phyloP scores from a whole-genome alignment of 768 basidiomycete genomes.

The Leccinum fibrillosum region DNA sequence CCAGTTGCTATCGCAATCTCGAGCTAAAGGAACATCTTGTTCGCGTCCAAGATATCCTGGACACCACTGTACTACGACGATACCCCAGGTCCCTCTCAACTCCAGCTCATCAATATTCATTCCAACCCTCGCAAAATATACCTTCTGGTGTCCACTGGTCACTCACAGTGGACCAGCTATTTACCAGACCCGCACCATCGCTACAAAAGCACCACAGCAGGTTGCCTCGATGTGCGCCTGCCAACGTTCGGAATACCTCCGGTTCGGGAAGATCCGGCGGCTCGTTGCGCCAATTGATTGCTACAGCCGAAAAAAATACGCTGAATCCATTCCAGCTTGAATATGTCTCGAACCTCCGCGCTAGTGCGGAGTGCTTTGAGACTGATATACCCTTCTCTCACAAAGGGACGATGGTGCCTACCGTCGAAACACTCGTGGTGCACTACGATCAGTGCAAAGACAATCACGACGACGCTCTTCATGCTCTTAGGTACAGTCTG shows the following conservation, averaged over 20 bases:
- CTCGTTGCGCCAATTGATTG: conserved; percentile 3
- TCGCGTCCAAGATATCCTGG: background rate
- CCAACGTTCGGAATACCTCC: background rate
- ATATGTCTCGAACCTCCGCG: conserved; percentile 15
- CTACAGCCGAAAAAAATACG: background rate
- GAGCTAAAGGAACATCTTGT: conserved; percentile 13
- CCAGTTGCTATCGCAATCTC: conserved; percentile 16
- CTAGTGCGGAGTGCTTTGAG: conserved; percentile 15
- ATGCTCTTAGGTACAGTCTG: conserved; percentile 4
- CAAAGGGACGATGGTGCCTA: background rate
- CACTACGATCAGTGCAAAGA: conserved; percentile 10
- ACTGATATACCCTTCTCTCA: background rate
- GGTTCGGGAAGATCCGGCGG: background rate
- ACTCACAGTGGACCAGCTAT: background rate
- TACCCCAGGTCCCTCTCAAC: background rate
- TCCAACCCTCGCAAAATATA: background rate
- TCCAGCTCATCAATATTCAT: background rate
- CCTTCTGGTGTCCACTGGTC: background rate
- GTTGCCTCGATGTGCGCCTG: background rate
- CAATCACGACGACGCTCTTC: background rate
- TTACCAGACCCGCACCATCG: background rate
- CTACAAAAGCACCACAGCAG: background rate
- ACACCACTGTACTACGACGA: background rate
- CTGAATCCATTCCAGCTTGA: conserved; percentile 4
- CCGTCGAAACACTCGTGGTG: background rate